Evolutionary conservation across 768 basidiomycete species (phyloP).

Genomic region (Leccinum barrowsii): DNA sequence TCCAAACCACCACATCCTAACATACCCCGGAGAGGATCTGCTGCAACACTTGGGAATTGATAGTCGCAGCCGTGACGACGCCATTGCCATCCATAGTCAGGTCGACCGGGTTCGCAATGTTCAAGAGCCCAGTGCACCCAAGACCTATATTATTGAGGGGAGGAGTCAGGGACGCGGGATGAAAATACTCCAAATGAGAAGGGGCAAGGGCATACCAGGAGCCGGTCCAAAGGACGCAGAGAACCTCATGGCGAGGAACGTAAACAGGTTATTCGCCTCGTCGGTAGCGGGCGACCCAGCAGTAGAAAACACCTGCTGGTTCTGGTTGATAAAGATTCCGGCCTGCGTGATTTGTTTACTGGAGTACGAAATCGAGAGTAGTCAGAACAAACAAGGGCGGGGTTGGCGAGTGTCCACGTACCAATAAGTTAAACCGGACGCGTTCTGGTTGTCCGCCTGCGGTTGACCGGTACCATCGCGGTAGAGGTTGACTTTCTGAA

Average conservation of each 20-base stretch:
- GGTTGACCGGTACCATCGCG: slow-evolving; percentile 27
- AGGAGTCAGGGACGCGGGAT: background rate
- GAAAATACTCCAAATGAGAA: background rate
- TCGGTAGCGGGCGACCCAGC: slow-evolving; percentile 19
- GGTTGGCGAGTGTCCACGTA: background rate
- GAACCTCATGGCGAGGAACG: slow-evolving; percentile 30
- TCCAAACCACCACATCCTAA: background rate
- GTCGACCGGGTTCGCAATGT: slow-evolving; percentile 20
- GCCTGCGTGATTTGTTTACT: slow-evolving; percentile 22
- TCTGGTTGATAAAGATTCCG: slow-evolving; percentile 23
- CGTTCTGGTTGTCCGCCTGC: slow-evolving; percentile 20
- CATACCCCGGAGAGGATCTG: slow-evolving; percentile 15
- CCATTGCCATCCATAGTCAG: slow-evolving; percentile 27
- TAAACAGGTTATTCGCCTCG: slow-evolving; percentile 24
- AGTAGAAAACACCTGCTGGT: slow-evolving; percentile 19
- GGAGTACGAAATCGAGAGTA: background rate
- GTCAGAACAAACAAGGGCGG: background rate
- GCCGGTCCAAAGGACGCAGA: slow-evolving; percentile 22
- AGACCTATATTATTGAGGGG: slow-evolving; percentile 13
- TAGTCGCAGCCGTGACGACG: slow-evolving; percentile 24
- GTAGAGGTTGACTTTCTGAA: slow-evolving; percentile 27
- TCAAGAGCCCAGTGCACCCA: slow-evolving; percentile 19
- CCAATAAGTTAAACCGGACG: slow-evolving; percentile 23
- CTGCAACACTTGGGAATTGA: slow-evolving; percentile 19
- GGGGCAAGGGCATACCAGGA: slow-evolving; percentile 15